Percentiles rank a stretch among this genome's conserved stretches.
phyloP scores from a whole-genome alignment of 257 asterid species.

The Solanum sejunctum region DNA sequence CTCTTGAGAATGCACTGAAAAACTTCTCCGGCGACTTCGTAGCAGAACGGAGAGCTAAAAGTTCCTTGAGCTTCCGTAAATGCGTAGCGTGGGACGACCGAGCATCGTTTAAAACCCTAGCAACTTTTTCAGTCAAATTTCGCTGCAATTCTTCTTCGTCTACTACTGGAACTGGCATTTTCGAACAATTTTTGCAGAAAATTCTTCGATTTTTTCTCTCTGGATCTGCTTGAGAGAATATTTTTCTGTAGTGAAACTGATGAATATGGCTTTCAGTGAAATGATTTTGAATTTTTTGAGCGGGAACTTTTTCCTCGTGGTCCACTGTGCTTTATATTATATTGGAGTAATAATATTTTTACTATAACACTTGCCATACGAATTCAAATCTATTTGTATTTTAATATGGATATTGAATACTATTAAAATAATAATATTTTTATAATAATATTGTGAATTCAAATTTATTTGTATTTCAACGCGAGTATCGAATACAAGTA shows the following conservation, averaged over 20 bases:
- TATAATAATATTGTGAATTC: too few species aligned
- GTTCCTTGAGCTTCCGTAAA: conserved; percentile 68
- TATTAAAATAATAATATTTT: too few species aligned
- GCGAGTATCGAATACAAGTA: too few species aligned
- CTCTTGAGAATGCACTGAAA: conserved; percentile 35
- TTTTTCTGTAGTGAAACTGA: neutral
- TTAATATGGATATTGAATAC: neutral
- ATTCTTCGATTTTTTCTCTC: neutral
- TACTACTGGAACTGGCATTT: conserved; percentile 19
- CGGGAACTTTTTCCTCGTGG: neutral
- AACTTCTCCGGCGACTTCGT: conserved; percentile 22
- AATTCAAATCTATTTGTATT: neutral
- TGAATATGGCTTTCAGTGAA: neutral
- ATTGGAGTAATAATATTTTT: neutral
- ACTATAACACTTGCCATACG: neutral
- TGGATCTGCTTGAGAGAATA: neutral
- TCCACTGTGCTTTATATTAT: neutral
- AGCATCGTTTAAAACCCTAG: conserved; percentile 45
- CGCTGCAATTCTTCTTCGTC: conserved; percentile 14
- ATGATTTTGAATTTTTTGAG: neutral
- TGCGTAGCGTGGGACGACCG: conserved; percentile 59
- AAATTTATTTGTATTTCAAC: too few species aligned
- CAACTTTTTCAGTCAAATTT: conserved; percentile 23
- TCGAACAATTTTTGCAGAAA: neutral
- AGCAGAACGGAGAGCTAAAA: conserved; percentile 33